These are phyloP conservation scores for Monosporascus ibericus DNA, from an alignment of 2,329 filamentous ascomycete genomes.

Conservation along the genomic window DNA sequence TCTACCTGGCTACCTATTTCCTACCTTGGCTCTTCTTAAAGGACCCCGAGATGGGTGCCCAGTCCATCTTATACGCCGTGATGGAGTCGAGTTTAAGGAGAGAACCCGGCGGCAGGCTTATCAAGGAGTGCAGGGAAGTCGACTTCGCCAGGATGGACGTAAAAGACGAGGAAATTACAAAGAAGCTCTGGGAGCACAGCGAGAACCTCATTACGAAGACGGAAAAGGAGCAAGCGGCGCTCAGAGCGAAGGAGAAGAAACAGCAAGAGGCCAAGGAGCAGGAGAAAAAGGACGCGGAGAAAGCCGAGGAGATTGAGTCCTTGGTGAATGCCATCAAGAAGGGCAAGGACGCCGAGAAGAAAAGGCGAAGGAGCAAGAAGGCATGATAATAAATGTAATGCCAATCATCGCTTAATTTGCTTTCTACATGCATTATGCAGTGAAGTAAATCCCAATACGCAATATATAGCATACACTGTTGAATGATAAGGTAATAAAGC, in stretches of 20 bases:
- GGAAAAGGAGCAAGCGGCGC: conserved; percentile 68
- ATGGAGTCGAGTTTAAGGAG: conserved; percentile 72
- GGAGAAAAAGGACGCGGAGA: conserved; percentile 24
- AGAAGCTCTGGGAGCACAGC: conserved; percentile 84
- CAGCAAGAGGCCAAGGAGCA: conserved; percentile 27
- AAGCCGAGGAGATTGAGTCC: conserved; percentile 21
- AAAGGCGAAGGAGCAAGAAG: conserved; percentile 26
- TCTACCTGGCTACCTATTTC: conserved; percentile 74
- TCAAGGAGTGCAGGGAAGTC: conserved; percentile 85
- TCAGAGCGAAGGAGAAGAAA: conserved; percentile 34
- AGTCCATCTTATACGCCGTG: conserved; percentile 77
- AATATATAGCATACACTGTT: too few species aligned
- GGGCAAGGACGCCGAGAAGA: conserved; percentile 28
- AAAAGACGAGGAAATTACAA: conserved; percentile 70
- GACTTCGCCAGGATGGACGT: conserved; percentile 68
- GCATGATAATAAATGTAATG: conserved; percentile 4
- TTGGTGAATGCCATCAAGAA: conserved; percentile 25
- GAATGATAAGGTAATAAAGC: too few species aligned
- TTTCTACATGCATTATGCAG: too few species aligned
- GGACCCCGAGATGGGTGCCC: conserved; percentile 73
- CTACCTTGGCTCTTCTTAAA: conserved; percentile 87
- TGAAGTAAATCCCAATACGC: too few species aligned
- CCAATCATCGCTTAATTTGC: conserved; percentile 1
- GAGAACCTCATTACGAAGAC: conserved; percentile 75
- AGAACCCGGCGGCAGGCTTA: conserved; percentile 59